phyloP scores from a whole-genome alignment of 768 basidiomycete species.

The Podaxis rugospora region DNA sequence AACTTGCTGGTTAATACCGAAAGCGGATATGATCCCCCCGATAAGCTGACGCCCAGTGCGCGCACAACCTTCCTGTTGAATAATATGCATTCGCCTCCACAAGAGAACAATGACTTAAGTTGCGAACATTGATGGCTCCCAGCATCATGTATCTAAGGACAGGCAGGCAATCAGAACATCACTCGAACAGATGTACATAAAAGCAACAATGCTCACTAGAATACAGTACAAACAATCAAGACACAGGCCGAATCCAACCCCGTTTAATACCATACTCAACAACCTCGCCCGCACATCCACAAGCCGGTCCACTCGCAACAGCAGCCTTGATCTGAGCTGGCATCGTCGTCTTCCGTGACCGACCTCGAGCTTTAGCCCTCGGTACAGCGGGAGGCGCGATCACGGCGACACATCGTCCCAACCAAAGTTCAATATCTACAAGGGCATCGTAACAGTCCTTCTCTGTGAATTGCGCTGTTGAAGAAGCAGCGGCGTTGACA shows the following conservation, averaged over 20 bases:
- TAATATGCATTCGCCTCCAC: too few species aligned
- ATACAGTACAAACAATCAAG: not conserved
- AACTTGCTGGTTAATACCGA: too few species aligned
- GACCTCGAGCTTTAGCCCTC: constrained; percentile 27
- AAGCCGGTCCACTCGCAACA: constrained; percentile 26
- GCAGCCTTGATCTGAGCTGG: not conserved
- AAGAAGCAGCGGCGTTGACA: constrained; percentile 18
- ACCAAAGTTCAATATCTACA: constrained; percentile 57
- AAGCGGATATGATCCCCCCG: too few species aligned
- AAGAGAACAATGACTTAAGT: too few species aligned
- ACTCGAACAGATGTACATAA: too few species aligned
- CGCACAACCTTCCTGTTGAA: too few species aligned
- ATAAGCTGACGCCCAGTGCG: too few species aligned
- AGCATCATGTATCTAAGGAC: too few species aligned
- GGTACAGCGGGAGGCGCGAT: constrained; percentile 21
- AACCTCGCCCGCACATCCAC: constrained; percentile 63
- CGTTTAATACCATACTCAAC: constrained; percentile 54
- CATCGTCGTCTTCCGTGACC: constrained; percentile 29
- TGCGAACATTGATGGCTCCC: too few species aligned
- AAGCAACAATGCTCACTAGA: too few species aligned
- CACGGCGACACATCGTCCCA: constrained; percentile 42
- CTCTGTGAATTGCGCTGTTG: constrained; percentile 44
- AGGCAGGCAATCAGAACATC: too few species aligned
- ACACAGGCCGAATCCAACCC: constrained; percentile 50
- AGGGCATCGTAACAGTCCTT: constrained; percentile 68